These are phyloP conservation scores for Przewalskia tangutica DNA, from an alignment of 257 asterid genomes.

Conservation along the genomic window DNA sequence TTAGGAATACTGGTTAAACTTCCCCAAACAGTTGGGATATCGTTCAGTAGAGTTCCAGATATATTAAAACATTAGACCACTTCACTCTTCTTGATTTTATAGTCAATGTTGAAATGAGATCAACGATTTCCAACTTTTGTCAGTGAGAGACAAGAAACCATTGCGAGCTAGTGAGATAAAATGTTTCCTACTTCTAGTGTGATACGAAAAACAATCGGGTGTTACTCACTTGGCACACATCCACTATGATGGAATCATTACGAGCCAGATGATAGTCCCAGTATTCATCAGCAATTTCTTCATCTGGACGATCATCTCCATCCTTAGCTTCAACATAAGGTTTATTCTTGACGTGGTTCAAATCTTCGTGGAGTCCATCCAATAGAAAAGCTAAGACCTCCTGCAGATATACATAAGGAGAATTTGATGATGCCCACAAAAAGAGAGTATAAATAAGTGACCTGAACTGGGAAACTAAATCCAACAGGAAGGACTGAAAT, in stretches of 20 bases:
- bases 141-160: not conserved
- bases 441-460: not conserved
- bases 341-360: conserved; percentile 90
- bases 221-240: conserved; percentile 73
- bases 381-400: conserved; percentile 90
- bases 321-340: conserved; percentile 91
- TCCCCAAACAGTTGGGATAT: not conserved
- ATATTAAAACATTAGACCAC: not conserved
- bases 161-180: not conserved
- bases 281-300: conserved; percentile 84
- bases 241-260: conserved; percentile 92
- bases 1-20: not conserved
- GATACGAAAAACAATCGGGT: not conserved
- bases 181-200: not conserved
- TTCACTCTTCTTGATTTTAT: not conserved
- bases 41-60: not conserved
- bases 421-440: not conserved
- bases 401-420: conserved; percentile 26
- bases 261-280: conserved; percentile 96
- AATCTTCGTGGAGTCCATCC: conserved; percentile 98
- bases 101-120: not conserved
- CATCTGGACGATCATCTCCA: conserved; percentile 75
- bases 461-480: not conserved
- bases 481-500: conserved; percentile 9
- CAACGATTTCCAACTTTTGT: not conserved